Base-by-base conservation (phyloP, 2,329 filamentous ascomycete species). In the Knoxdaviesia capensis region DNA sequence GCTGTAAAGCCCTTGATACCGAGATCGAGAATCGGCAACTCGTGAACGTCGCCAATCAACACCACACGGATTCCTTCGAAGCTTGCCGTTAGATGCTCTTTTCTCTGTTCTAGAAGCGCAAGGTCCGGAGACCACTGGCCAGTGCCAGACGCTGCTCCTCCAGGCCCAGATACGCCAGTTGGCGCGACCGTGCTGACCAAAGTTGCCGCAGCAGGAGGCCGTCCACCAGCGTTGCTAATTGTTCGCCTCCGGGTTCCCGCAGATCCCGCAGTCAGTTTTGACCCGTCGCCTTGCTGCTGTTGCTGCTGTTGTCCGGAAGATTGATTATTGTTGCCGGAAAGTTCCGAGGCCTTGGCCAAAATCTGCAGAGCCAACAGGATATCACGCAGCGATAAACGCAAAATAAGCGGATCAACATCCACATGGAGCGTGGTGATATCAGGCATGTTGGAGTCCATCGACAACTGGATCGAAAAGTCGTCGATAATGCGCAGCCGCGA, bases 331-430 rank as follows among this genome's bases (percentile, higher is more conserved):
- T 70, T 65, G n/a, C 64, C 73, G 31, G 83, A 87, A 55, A 96
- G 74, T 49, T 94, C 88, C 5, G 86, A 84, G 1, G 88, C 90
- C 53, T 84, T 88, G 56, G 80, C 80, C 44, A 94, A 69, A 52
- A 98, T 94, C 55, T 96, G 88, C 51, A 92, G 77, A 2, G 85
- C 87, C 33, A 99, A 74, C 34, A 98, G 65, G 46, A 99, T 96
- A 66, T 99, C 90, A 42, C 90, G 79, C 37, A 98, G 66, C 1
- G 90, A 96, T 30, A 99, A 63, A 3, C 90, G 75, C 7, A 99
- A 66, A 39, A 98, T 83, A 30, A 98, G 68, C 2, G 92, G 90
- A 53, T 98, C 88, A 39, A 98, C 68, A 34, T 93, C 82, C 9
- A 94, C 70, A 49, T 84, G 77, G 42, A 98, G 88, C 49, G 74